Percentiles rank a stretch among this genome's conserved stretches.
These are phyloP conservation scores for Cokeromyces recurvatus DNA, from an alignment of 371 early-diverging fungal species.

Conservation along the genomic window DNA sequence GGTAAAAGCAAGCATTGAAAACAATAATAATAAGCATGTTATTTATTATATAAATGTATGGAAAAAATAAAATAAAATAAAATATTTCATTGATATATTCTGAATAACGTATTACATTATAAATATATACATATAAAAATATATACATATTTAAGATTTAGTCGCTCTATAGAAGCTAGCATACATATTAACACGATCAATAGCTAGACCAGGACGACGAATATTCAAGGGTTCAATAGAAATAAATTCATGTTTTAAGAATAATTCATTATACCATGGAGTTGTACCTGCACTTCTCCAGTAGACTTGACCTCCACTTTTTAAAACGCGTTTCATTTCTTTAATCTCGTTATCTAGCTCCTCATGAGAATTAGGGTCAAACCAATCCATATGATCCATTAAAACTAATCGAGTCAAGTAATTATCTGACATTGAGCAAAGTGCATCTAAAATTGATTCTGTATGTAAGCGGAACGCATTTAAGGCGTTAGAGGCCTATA, in stretches of 20 bases:
- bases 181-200: slow-evolving; percentile 87
- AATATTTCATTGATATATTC: no score
- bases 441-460: slow-evolving; percentile 65
- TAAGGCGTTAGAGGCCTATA: slow-evolving; percentile 34
- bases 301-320: slow-evolving; percentile 67
- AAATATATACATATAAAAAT: no score
- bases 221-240: slow-evolving; percentile 61
- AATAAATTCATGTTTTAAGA: slow-evolving; percentile 63
- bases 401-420: slow-evolving; percentile 73
- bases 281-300: slow-evolving; percentile 78
- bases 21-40: no score
- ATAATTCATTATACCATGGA: slow-evolving; percentile 79
- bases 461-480: slow-evolving; percentile 78
- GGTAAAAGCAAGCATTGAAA: no score
- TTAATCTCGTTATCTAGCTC: slow-evolving; percentile 59
- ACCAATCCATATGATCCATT: slow-evolving; percentile 94
- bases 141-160: slow-evolving; percentile 14
- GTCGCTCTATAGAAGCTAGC: slow-evolving; percentile 62
- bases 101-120: no score
- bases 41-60: no score
- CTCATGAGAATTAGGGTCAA: slow-evolving; percentile 51
- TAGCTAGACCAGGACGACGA: slow-evolving; percentile 60
- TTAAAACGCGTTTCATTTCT: slow-evolving; percentile 58
- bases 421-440: slow-evolving; percentile 48
- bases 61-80: background rate